phyloP scores from a whole-genome alignment of 2,329 filamentous ascomycete species.

The Pseudonectria buxi region DNA sequence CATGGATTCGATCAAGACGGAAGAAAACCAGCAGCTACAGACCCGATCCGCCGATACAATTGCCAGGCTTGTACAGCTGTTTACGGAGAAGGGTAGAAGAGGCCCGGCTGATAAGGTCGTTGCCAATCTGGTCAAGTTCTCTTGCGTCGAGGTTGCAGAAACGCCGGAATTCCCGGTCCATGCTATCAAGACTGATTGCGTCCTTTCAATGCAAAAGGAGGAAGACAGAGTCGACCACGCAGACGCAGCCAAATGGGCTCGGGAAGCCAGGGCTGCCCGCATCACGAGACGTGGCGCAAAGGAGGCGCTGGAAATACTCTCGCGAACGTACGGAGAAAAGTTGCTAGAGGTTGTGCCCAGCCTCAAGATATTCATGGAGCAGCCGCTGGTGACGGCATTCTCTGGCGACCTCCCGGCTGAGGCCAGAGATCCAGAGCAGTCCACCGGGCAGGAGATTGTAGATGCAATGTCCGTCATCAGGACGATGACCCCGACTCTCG shows the following conservation, averaged over 20 bases:
- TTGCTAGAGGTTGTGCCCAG: conserved; percentile 82
- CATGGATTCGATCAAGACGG: conserved; percentile 96
- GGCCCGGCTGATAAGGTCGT: conserved; percentile 94
- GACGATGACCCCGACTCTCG: conserved; percentile 84
- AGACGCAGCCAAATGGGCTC: conserved; percentile 83
- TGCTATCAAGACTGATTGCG: conserved; percentile 67
- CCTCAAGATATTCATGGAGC: conserved; percentile 72
- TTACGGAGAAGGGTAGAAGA: conserved; percentile 70
- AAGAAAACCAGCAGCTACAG: conserved; percentile 86
- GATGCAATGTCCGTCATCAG: conserved; percentile 90
- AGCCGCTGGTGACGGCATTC: conserved; percentile 70
- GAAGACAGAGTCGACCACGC: conserved; percentile 91
- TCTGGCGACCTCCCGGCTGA: conserved; percentile 62
- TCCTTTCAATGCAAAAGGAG: conserved; percentile 92
- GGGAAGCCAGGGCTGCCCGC: conserved; percentile 79
- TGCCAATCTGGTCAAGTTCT: conserved; percentile 92
- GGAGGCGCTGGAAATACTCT: conserved; percentile 84
- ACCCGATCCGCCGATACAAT: conserved; percentile 79
- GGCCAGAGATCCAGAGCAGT: conserved; percentile 65
- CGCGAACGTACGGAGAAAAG: conserved; percentile 67
- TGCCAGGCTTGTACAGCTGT: conserved; percentile 76
- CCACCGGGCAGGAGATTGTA: conserved; percentile 84
- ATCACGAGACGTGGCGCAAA: conserved; percentile 91
- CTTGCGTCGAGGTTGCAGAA: conserved; percentile 94
- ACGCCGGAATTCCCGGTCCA: conserved; percentile 92